Base-by-base conservation (phyloP, 129 eudicot genomes). In the Chrysanthemum makinoi region DNA sequence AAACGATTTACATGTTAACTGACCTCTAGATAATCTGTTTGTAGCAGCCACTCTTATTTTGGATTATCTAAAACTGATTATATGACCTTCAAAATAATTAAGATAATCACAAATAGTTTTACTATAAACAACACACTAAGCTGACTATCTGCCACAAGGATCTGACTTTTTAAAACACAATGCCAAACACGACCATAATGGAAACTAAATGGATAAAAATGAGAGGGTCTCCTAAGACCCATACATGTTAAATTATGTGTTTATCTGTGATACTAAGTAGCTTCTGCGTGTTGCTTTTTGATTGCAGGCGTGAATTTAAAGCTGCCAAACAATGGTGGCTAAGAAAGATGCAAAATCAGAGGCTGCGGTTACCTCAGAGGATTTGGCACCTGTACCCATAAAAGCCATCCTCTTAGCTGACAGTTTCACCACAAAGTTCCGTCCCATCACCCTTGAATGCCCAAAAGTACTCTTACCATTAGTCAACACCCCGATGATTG, bases 371-470 rank as follows among this genome's bases (percentile, higher is more conserved):
- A 82, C 74, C 4, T 85, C 59, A 16, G 98, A 89, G 72, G 97
- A 94, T 66, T 77, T 94, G 5, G 75, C 89, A 15, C 97, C 86
- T 15, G 86, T 66, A 5, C 97, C 97, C 3, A 68, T 94, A 33
- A 92, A 94, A 77, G 99, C 99, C 48, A 81, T 94, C 61, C 77
- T 94, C 9, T 81, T 94, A 76, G 99, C 99, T 5, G 99, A 94
- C 72, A 94, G 97, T 69, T 94, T 94, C 63, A 83, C 96, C 71
- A 88, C 94, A 53, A 87, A 83, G 66, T 94, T 94, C 78, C 86
- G 96, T 6, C 99, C 99, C 28, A 90, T 94, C 65, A 89, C 99
- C 6, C 97, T 94, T 18, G 99, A 94, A 77, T 89, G 96, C 73
- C 99, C 99, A 54, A 94, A 94, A 73, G 99, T 90, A 69, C 75